Evolutionary conservation across 352 stramenopile genomes (phyloP), one percentile per base, ranked within the genome.

Genomic region (Pythium dissotocum): DNA sequence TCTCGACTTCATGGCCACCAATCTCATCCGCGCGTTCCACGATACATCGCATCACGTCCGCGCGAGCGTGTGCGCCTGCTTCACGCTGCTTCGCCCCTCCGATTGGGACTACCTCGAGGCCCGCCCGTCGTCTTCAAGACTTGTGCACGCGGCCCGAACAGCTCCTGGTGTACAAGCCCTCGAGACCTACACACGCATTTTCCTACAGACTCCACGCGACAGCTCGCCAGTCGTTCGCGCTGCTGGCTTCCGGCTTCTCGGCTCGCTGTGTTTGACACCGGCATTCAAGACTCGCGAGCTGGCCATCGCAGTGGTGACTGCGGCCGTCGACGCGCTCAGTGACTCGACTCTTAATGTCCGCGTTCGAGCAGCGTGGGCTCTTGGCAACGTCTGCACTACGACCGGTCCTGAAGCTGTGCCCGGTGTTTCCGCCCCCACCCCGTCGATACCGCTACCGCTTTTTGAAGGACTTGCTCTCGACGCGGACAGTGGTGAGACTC

Each of bases 331-430:
- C 32, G 80, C 85, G 2, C 61, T 94, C 0, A 66, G 73, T 1
- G 88, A 96, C 55, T 87, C 80, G 8, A 94, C 86, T 9, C 69
- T 96, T n/a, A 96, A 96, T 35, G 88, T 96, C 0, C 88, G 88
- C 8, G 87, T 96, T 24, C 80, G 87, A 46, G 88, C 86, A 36
- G 86, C 87, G 6, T 96, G 88, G 88, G 86, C 88, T 16, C 69
- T 96, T 16, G 88, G 88, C 32, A 96, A 96, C 13, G 88, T 94
- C 8, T 96, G 88, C 61, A 96, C 88, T 7, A 96, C 88, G 0
- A 65, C 69, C n/a, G 88, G 88, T 0, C 88, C 88, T 0, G 86
- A 94, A 30, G 66, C 69, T 1, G 70, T 83, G 32, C 48, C 56
- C 48, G 70, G 8, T 21, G 21, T 38, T 10, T 16, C 61, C n/a